Evolutionary conservation across 2,329 filamentous ascomycete species (phyloP), one percentile per base, ranked within the genome.

Genomic region (Bipolaris gigantea): DNA sequence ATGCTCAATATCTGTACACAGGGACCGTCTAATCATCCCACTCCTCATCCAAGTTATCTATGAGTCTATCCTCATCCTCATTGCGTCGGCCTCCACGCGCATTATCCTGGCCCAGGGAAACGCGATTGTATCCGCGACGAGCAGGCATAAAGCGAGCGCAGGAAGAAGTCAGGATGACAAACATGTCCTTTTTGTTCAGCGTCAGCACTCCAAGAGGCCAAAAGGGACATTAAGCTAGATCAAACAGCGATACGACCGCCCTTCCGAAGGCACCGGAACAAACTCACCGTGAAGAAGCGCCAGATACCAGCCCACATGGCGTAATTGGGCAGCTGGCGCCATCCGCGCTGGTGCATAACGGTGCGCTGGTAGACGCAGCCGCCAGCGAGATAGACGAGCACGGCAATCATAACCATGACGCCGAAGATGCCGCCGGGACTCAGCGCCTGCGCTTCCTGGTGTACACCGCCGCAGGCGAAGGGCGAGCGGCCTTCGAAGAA

Each of bases 351-450:
- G 73, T 99, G 90, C 76, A 92, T 88, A 53, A 99, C 92, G 30
- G 91, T 95, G 55, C 94, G 86, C 75, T 97, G 93, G 79, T 97
- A 99, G 59, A 96, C 92, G 65, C 96, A 89, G 68, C 94, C 94
- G 63, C 94, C 94, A 34, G 95, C 83, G 50, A 96, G 80, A 75
- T 99, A 99, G 19, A 94, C 94, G 9, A 93, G 77, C 34, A 97
- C 82, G 9, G 92, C 89, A 48, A 88, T 86, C 36, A 84, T 67
- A n/a, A 65, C 83, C 72, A 99, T 97, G 60, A 97, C 88, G 56
- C 89, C 89, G 71, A 99, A 99, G 11, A 99, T 83, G 75, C 79
- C 91, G 76, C 72, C 89, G 68, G 75, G 94, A 77, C 69, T 89
- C 75, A 80, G 88, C 10, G 80, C 80, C 53, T 85, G 81, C 43